A percentile compares a stretch with the other conserved stretches of the same genome.
phyloP scores from a whole-genome alignment of 2,329 filamentous ascomycete genomes.

The Hymenoscyphus scutula region DNA sequence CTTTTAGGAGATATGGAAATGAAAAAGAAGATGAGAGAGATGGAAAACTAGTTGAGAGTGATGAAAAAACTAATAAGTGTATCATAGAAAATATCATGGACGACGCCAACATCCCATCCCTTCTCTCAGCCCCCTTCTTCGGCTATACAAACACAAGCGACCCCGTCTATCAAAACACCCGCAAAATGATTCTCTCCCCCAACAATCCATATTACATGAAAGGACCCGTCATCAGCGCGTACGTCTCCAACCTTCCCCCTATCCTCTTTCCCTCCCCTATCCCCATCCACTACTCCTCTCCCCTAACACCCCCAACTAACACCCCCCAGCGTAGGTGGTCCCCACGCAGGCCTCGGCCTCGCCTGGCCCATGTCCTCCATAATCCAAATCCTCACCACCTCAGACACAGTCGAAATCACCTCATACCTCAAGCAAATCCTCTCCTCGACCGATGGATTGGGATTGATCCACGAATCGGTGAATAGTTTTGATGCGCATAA shows the following conservation, averaged over 20 bases:
- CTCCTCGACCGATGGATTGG: slow-evolving; percentile 33
- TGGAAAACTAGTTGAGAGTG: slow-evolving; percentile 25
- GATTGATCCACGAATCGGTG: slow-evolving; percentile 50
- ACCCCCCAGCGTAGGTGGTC: slow-evolving; percentile 61
- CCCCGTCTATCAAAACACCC: slow-evolving; percentile 72
- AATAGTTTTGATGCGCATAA: slow-evolving; percentile 41
- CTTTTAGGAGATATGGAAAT: no score
- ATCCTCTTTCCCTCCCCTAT: not conserved
- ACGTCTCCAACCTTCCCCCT: not conserved
- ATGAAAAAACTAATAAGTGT: no score
- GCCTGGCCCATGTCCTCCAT: slow-evolving; percentile 57
- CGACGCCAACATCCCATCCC: slow-evolving; percentile 67
- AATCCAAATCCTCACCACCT: slow-evolving; percentile 50
- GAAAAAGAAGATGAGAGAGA: slow-evolving; percentile 1
- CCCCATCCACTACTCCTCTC: no score
- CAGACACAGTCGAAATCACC: slow-evolving; percentile 37
- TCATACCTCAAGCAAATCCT: slow-evolving; percentile 30
- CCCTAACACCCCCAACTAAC: no score
- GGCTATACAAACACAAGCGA: slow-evolving; percentile 59
- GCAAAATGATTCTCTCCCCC: slow-evolving; percentile 71
- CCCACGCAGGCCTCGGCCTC: slow-evolving; percentile 57
- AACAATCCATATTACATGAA: slow-evolving; percentile 75
- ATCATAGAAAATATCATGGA: slow-evolving; percentile 61
- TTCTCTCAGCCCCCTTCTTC: slow-evolving; percentile 63
- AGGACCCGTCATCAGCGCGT: slow-evolving; percentile 48